Base-by-base conservation (phyloP, 106 monocot species). In the Apostasia ramifera region DNA sequence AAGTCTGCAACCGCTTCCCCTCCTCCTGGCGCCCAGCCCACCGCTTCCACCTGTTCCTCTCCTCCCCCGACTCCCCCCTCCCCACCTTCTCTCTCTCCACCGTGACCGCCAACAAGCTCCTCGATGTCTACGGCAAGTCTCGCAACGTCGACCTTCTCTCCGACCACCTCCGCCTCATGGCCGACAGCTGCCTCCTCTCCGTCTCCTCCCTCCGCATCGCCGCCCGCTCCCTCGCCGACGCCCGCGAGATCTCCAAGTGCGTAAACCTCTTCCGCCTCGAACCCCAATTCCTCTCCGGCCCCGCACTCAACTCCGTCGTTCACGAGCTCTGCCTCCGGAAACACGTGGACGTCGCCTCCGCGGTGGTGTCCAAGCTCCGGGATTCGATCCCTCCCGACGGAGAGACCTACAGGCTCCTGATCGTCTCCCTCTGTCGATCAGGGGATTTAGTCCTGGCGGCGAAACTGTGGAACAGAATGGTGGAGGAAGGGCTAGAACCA, bases 1-100 rank as follows among this genome's bases (percentile, higher is more conserved):
- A 91, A 57, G 66, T 86, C 44, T 88, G 81, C 83, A 75, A 70
- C 74, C 74, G 73, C 59, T 95, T 95, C 80, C 85, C 88, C 37
- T 74, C 46, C 79, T 91, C 91, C 5, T 91, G 82, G 83, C 76
- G 77, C 43, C 95, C 95, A 51, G 66, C 86, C 77, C 79, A 80
- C 86, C 85, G 81, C 66, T 73, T 95, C 81, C 80, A 74, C 73
- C 81, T 70, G 66, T 86, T 67, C 83, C 47, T 41, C 57, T 70
- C 67, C 49, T 39, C 56, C 66, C 69, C 40, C 55, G 44, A 63
- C 62, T 26, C 26, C 54, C 69, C 63, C 54, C 9, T 50, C 66
- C 66, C 48, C 57, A 53, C 66, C 60, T 91, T 91, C 75, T 44
- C 76, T 56, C 88, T 81, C 80, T 68, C 88, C 69, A 70, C 88